Evolutionary conservation across 306 rosid species (phyloP).

Genomic region (Citrullus amarus): DNA sequence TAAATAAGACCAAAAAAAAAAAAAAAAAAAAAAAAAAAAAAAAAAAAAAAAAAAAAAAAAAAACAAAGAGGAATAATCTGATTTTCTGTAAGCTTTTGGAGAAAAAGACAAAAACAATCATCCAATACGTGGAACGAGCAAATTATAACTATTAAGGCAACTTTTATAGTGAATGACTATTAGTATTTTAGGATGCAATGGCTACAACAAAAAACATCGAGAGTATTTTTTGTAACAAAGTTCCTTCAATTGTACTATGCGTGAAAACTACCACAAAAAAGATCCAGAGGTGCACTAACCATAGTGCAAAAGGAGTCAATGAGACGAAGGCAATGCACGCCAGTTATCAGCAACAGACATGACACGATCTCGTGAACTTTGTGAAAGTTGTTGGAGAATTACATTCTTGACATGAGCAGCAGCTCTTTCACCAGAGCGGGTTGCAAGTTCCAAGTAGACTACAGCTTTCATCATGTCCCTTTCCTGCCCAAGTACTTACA

Average conservation of each 20-base stretch:
- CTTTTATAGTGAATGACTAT: neutral
- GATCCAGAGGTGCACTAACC: neutral
- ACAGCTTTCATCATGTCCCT: slow-evolving; percentile 71
- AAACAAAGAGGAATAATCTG: neutral
- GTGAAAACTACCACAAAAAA: neutral
- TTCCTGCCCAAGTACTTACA: slow-evolving; percentile 38
- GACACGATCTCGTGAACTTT: slow-evolving; percentile 40
- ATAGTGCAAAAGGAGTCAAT: slow-evolving; percentile 13
- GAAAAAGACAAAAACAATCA: neutral
- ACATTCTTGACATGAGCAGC: slow-evolving; percentile 58
- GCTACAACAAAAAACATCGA: neutral
- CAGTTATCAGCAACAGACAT: slow-evolving; percentile 52
- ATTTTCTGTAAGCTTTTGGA: neutral
- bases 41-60: neutral
- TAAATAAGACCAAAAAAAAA: neutral
- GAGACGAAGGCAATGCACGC: slow-evolving; percentile 51
- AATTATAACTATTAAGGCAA: neutral
- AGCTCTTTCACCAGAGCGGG: slow-evolving; percentile 63
- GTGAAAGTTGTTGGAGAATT: slow-evolving; percentile 47
- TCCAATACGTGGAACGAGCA: neutral
- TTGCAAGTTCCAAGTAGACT: slow-evolving; percentile 82
- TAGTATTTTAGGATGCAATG: neutral
- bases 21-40: neutral
- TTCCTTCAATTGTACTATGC: neutral
- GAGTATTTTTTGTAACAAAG: neutral